Conservation (phyloP, 1,284 basidiomycete genomes). For the Apiotrichum sp. region DNA sequence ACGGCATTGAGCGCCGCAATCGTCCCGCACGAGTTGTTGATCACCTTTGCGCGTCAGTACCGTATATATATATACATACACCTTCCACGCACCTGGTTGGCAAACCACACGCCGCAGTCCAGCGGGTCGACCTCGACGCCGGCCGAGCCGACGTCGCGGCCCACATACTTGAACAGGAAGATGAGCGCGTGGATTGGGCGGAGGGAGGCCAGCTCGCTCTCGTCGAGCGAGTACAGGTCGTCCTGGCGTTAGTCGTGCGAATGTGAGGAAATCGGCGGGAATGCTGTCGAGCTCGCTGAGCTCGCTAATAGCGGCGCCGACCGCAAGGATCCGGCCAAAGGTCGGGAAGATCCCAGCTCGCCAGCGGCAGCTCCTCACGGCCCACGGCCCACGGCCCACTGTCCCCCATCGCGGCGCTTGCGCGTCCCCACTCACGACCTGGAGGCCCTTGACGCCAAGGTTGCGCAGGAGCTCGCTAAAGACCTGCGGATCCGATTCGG, state of each 20-base stretch:
- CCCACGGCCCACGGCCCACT: not conserved
- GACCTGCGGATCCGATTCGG: constrained; percentile 49
- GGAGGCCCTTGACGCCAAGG: constrained; percentile 49
- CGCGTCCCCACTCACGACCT: constrained; percentile 40
- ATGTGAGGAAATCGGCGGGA: no score
- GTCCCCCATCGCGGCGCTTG: no score
- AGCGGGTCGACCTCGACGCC: constrained; percentile 55
- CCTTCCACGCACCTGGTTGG: constrained; percentile 57
- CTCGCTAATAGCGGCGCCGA: no score
- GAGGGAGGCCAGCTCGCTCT: constrained; percentile 61
- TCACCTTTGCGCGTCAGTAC: constrained; percentile 51
- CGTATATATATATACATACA: no score
- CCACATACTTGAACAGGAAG: constrained; percentile 89
- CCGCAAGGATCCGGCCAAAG: no score
- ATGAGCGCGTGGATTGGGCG: constrained; percentile 80
- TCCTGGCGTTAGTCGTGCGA: constrained; percentile 48
- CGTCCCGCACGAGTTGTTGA: constrained; percentile 89
- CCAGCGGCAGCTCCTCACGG: not conserved
- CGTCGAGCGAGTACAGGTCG: constrained; percentile 80
- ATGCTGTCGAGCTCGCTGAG: no score
- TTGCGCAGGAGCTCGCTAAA: constrained; percentile 48
- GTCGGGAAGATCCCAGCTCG: no score
- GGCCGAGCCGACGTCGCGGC: constrained; percentile 48
- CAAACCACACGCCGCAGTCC: constrained; percentile 76
- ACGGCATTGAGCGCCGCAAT: constrained; percentile 85